Conservation (phyloP, 352 stramenopile species). For the Phytophthora sp. region DNA sequence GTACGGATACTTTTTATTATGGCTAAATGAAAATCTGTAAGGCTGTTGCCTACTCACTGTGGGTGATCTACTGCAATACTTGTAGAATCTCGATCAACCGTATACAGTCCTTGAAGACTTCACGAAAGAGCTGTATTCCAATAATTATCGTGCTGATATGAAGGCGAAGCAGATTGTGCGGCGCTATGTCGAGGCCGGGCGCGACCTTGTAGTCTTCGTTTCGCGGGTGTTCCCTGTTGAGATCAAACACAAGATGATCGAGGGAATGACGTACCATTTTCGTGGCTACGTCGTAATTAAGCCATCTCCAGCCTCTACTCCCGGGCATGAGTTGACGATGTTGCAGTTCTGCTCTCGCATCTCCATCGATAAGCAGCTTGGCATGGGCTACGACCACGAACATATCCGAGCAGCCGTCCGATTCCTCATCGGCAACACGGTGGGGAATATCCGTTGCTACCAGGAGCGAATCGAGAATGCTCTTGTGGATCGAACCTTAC, state of each 20-base stretch:
- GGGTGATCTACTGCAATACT: no score
- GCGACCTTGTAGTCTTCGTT: slow-evolving; percentile 22
- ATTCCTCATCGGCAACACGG: slow-evolving; percentile 47
- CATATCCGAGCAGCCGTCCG: slow-evolving; percentile 44
- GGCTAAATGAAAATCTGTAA: no score
- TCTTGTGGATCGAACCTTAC: slow-evolving; percentile 29
- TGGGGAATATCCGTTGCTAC: slow-evolving; percentile 43
- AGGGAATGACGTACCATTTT: slow-evolving; percentile 26
- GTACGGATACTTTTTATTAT: slow-evolving; percentile 2
- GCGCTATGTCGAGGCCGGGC: slow-evolving; percentile 24
- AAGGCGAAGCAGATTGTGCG: slow-evolving; percentile 31
- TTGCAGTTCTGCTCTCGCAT: slow-evolving; percentile 58
- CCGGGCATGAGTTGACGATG: slow-evolving; percentile 38
- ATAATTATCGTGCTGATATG: slow-evolving; percentile 25
- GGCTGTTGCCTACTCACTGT: no score
- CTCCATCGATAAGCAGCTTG: slow-evolving; percentile 49
- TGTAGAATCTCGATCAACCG: slow-evolving; percentile 19
- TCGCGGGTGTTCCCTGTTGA: slow-evolving; percentile 15
- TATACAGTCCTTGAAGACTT: slow-evolving; percentile 30
- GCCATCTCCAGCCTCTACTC: slow-evolving; percentile 27
- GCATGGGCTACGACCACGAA: slow-evolving; percentile 20
- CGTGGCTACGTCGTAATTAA: slow-evolving; percentile 48
- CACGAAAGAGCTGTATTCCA: slow-evolving; percentile 25
- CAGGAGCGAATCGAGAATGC: slow-evolving; percentile 57
- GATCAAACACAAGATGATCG: slow-evolving; percentile 29